Evolutionary conservation across 1,284 basidiomycete species (phyloP).

Genomic region (Paramarasmius palmivorus): DNA sequence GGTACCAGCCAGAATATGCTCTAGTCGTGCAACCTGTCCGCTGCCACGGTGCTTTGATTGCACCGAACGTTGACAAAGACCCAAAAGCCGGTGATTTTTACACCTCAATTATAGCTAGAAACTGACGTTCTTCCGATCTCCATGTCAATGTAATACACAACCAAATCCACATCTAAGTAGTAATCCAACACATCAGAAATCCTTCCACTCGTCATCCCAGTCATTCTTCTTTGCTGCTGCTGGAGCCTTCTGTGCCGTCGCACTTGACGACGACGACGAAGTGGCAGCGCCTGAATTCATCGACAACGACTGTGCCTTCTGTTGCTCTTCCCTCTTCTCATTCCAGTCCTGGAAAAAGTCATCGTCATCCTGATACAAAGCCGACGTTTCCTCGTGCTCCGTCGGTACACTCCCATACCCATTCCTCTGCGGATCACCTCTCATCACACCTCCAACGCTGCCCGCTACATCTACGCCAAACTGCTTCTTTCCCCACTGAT

Average conservation of each 20-base stretch:
- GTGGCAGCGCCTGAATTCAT: constrained; percentile 16
- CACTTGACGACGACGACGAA: constrained; percentile 21
- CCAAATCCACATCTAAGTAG: neutral
- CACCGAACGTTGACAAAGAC: too few species aligned
- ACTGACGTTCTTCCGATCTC: too few species aligned
- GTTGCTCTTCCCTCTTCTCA: constrained; percentile 21
- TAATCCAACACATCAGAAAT: constrained; percentile 49
- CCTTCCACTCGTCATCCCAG: constrained; percentile 80
- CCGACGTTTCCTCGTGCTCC: constrained; percentile 54
- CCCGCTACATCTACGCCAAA: constrained; percentile 81
- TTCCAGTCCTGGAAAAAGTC: constrained; percentile 57
- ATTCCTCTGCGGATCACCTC: constrained; percentile 43
- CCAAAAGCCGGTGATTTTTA: too few species aligned
- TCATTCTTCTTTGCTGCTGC: constrained; percentile 46
- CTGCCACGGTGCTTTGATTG: too few species aligned
- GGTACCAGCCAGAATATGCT: too few species aligned
- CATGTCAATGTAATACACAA: neutral
- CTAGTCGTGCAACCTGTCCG: too few species aligned
- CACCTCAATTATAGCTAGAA: too few species aligned
- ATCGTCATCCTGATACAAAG: constrained; percentile 55
- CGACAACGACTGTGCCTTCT: constrained; percentile 16
- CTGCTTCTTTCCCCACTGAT: constrained; percentile 70
- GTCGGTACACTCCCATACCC: constrained; percentile 59
- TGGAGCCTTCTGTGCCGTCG: constrained; percentile 20
- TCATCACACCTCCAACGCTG: constrained; percentile 61